Conservation (phyloP, 352 stramenopile species). For the Pythium aphanidermatum region DNA sequence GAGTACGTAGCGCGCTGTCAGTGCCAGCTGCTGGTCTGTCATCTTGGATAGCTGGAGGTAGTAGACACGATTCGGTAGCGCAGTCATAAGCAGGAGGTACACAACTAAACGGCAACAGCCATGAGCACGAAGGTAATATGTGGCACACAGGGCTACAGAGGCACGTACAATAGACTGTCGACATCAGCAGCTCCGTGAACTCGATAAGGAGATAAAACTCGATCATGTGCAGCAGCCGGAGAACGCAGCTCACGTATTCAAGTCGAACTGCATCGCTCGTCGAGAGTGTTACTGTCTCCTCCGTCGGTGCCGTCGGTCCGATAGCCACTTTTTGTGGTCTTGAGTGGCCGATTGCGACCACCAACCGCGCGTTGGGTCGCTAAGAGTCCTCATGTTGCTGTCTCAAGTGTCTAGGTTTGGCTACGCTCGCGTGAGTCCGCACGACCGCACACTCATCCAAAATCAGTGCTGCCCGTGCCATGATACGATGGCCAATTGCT, state of each 20-base stretch:
- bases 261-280: background rate
- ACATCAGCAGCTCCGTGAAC: slow-evolving; percentile 4
- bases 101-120: too few species aligned
- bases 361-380: too few species aligned
- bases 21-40: background rate
- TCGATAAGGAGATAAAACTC: slow-evolving; percentile 12
- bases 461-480: too few species aligned
- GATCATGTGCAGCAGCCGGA: slow-evolving; percentile 8
- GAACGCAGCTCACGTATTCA: slow-evolving; percentile 1
- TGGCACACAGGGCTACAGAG: background rate
- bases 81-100: slow-evolving; percentile 11
- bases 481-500: too few species aligned
- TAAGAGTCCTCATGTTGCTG: too few species aligned
- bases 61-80: slow-evolving; percentile 20
- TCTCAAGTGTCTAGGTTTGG: too few species aligned
- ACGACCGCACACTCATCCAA: too few species aligned
- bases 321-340: too few species aligned
- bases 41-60: slow-evolving; percentile 8
- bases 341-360: too few species aligned
- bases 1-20: slow-evolving; percentile 2
- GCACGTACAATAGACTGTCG: slow-evolving; percentile 6
- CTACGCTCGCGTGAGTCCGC: too few species aligned
- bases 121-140: background rate
- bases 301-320: too few species aligned
- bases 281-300: background rate